Base-by-base conservation (phyloP, 2,329 filamentous ascomycete species). In the Neocatenulostroma microsporum region DNA sequence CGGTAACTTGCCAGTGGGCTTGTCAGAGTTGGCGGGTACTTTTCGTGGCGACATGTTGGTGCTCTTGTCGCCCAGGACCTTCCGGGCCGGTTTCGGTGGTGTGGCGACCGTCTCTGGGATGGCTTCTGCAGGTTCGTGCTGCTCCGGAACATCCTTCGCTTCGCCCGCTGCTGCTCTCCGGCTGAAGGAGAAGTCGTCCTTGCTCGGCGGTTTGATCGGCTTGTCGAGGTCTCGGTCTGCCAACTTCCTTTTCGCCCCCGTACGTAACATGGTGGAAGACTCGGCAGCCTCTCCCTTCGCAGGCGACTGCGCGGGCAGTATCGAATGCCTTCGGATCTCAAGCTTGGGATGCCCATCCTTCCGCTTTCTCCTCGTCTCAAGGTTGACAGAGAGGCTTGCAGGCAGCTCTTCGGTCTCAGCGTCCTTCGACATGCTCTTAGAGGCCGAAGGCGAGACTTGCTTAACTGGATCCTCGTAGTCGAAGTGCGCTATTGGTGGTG, bases 201-300 rank as follows among this genome's bases (percentile, higher is more conserved):
- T 52, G 11, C 43, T 45, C 2, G 47, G 46, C 6, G 54, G 51
- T 17, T 46, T 51, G 20, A 45, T 50, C 3, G 46, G 31, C 18
- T 67, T 65, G 14, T 72, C 68, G 8, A 66, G 66, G 25, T 76
- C 71, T 26, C 70, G 63, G n/a, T 69, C 64, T 37, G 64, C 70
- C 34, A 78, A 66, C 50, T 78, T 78, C 32, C 74, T 66, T 57
- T 78, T 78, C 17, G 70, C 64, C 13, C 70, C 71, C 33, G 66
- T 66, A 33, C 66, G 66, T 3, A 64, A 47, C 20, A 56, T 55
- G 4, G 56, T 47, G 26, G 49, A 46, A 20, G 43, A 51, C 31
- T 43, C 54, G n/a, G n/a, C n/a, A 13, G 52, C 50, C 15, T 62
- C 60, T 3, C 57, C 47, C 26, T 62, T 62, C 14, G 51, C 51